A percentile compares a stretch with the other conserved stretches of the same genome.
Conservation (phyloP, 257 asterid species). For the Solanum rostratum region DNA sequence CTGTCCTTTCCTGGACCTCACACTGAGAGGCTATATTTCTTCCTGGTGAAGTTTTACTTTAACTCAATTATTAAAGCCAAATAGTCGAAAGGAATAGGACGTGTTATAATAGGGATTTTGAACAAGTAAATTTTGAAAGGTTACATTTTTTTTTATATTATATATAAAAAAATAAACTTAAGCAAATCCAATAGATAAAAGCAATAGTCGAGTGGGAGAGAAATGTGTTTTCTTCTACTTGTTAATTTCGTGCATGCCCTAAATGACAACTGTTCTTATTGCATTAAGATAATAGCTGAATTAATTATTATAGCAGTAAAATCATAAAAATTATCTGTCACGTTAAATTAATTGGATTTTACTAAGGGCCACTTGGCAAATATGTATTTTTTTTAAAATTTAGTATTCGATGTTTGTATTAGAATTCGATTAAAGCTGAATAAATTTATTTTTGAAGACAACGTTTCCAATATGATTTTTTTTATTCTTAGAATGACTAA, state of each 20-base stretch:
- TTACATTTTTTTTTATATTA: background rate
- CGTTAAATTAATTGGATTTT: too few relatives aligned
- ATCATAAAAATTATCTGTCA: too few relatives aligned
- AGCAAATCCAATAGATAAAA: background rate
- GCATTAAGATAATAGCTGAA: background rate
- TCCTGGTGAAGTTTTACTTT: background rate
- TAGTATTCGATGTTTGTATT: too few relatives aligned
- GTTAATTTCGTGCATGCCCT: background rate
- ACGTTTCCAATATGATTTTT: too few relatives aligned
- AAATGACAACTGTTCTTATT: background rate
- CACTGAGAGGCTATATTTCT: background rate
- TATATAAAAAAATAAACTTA: background rate
- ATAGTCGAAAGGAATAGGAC: background rate
- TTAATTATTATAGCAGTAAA: background rate
- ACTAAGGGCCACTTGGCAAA: too few relatives aligned
- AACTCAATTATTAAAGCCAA: background rate
- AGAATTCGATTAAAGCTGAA: too few relatives aligned
- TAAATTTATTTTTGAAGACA: rapidly evolving
- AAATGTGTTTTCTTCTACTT: background rate
- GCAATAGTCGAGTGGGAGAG: background rate
- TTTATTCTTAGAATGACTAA: too few relatives aligned
- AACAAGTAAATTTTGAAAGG: background rate
- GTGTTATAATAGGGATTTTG: background rate
- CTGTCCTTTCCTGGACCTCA: background rate
- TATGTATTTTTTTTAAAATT: too few relatives aligned